A percentile compares a stretch with the other conserved stretches of the same genome.
Conservation (phyloP, 2,329 filamentous ascomycete genomes). For the Taxawa tesnikishii region DNA sequence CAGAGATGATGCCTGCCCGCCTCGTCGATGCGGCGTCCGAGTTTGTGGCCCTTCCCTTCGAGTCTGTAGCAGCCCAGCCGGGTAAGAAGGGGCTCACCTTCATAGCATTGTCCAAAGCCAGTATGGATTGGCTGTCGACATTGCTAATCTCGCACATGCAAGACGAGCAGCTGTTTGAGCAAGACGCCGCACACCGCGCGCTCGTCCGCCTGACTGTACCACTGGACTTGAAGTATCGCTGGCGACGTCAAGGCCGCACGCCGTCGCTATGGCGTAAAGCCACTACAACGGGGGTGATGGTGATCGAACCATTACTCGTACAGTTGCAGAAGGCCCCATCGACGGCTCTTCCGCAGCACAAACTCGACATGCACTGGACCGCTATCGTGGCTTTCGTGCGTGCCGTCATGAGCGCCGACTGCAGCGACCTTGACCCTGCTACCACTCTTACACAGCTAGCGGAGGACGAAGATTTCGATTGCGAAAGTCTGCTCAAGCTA, state of each 20-base stretch:
- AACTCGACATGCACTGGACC: conserved; percentile 12
- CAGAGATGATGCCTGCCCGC: conserved; percentile 52
- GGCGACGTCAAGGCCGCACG: conserved; percentile 58
- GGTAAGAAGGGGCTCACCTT: conserved; percentile 55
- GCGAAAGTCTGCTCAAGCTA: conserved; percentile 57
- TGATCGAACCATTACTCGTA: conserved; percentile 29
- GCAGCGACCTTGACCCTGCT: conserved; percentile 39
- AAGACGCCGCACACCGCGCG: conserved; percentile 52
- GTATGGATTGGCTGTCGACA: conserved; percentile 57
- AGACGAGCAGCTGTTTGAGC: conserved; percentile 56
- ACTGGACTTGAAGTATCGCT: conserved; percentile 70
- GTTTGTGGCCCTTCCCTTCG: conserved; percentile 59
- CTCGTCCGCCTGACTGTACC: conserved; percentile 57
- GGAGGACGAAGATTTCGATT: conserved; percentile 71
- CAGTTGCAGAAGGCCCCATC: conserved; percentile 2
- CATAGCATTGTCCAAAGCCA: conserved; percentile 75
- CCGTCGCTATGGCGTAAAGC: conserved; percentile 68
- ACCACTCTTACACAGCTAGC: conserved; percentile 30
- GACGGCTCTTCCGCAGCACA: no score
- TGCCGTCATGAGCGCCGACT: conserved; percentile 58
- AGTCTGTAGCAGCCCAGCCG: conserved; percentile 14
- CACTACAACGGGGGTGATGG: conserved; percentile 55
- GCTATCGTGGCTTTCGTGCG: conserved; percentile 51
- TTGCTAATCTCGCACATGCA: conserved; percentile 47
- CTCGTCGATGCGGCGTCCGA: conserved; percentile 58